Conservation (phyloP, 148 eudicot genomes). For the Hydrangea macrophylla region DNA sequence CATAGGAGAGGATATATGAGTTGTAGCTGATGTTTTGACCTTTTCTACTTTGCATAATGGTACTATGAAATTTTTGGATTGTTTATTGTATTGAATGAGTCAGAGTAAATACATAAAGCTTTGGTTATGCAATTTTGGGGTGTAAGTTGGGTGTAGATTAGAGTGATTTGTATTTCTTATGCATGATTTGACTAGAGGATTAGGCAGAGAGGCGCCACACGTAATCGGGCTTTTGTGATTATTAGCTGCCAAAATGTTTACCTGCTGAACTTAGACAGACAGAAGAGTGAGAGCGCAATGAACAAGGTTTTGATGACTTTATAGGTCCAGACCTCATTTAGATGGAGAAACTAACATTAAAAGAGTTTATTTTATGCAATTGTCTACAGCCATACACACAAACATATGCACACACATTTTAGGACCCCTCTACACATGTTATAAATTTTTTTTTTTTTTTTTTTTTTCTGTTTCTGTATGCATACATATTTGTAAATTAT, state of each 20-base stretch:
- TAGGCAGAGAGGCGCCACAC: background rate
- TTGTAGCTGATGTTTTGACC: too few species aligned
- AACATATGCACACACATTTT: too few species aligned
- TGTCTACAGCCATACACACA: background rate
- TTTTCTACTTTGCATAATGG: background rate
- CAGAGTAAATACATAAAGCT: background rate
- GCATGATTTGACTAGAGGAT: background rate
- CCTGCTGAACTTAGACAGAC: background rate
- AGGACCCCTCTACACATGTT: too few species aligned
- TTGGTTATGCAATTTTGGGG: background rate
- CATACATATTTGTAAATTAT: too few species aligned
- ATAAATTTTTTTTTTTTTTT: too few species aligned
- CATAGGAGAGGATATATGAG: too few species aligned
- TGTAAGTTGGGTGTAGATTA: background rate
- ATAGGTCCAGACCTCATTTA: background rate
- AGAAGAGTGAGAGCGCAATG: background rate
- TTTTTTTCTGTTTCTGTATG: too few species aligned
- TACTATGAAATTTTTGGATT: too few species aligned
- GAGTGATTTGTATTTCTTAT: background rate
- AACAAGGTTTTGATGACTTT: background rate
- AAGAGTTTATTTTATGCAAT: too few species aligned
- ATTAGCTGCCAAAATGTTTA: too few species aligned
- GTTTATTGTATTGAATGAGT: background rate
- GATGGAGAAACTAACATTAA: background rate
- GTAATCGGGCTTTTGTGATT: background rate